Conservation (phyloP, 2,329 filamentous ascomycete species). For the Botrytis squamosa region DNA sequence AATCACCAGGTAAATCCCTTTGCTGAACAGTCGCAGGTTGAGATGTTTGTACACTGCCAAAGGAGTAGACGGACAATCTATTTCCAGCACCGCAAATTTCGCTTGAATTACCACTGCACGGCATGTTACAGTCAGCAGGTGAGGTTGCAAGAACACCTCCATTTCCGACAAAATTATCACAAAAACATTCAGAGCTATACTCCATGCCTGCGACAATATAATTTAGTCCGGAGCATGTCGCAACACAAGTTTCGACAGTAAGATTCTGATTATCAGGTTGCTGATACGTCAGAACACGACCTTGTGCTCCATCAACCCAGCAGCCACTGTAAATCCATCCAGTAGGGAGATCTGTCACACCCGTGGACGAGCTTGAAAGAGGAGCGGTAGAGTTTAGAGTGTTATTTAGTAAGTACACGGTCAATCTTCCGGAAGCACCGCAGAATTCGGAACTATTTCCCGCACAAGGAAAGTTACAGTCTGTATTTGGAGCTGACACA, state of each 20-base stretch:
- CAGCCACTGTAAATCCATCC: slow-evolving; percentile 33
- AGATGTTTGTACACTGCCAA: slow-evolving; percentile 27
- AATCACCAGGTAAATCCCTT: slow-evolving; percentile 33
- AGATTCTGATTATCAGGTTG: slow-evolving; percentile 26
- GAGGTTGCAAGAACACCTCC: slow-evolving; percentile 29
- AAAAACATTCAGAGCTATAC: slow-evolving; percentile 32
- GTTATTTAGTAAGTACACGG: slow-evolving; percentile 27
- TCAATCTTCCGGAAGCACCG: slow-evolving; percentile 37
- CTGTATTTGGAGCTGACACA: slow-evolving; percentile 23
- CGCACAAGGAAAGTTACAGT: slow-evolving; percentile 35
- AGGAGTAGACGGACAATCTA: slow-evolving; percentile 34
- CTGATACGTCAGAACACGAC: slow-evolving; percentile 27
- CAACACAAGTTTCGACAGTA: slow-evolving; percentile 38
- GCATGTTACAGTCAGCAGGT: slow-evolving; percentile 37
- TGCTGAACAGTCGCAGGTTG: slow-evolving; percentile 30
- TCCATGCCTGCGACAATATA: slow-evolving; percentile 29
- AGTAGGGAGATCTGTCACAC: slow-evolving; percentile 24
- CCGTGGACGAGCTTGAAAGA: neutral
- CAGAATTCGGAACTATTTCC: slow-evolving; percentile 40
- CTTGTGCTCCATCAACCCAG: slow-evolving; percentile 28
- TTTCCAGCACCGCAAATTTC: slow-evolving; percentile 40
- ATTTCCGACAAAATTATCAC: slow-evolving; percentile 34
- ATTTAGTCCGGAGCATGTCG: slow-evolving; percentile 33
- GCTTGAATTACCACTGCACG: slow-evolving; percentile 34
- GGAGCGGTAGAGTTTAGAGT: slow-evolving; percentile 14